Percentiles rank a stretch among this genome's conserved stretches.
Conservation (phyloP, 208 protist genomes). For the Leishmania turanica region DNA sequence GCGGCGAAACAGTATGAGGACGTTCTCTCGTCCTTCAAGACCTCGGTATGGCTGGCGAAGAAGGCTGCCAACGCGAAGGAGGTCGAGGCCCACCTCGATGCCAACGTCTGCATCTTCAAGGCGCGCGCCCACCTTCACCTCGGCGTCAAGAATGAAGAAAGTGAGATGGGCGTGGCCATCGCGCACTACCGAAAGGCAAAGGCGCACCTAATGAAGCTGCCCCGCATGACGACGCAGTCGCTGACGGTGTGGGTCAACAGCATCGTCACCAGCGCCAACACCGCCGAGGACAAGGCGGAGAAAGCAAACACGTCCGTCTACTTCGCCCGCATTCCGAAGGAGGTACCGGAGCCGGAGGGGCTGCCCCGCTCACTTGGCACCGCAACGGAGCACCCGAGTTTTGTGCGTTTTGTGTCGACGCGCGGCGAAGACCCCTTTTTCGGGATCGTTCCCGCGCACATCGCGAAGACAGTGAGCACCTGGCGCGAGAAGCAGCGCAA, state of each 20-base stretch:
- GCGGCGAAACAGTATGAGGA: conserved; percentile 78
- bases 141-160: conserved; percentile 40
- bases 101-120: conserved; percentile 53
- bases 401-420: conserved; percentile 61
- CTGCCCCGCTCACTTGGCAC: conserved; percentile 69
- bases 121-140: conserved; percentile 77
- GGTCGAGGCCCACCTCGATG: conserved; percentile 47
- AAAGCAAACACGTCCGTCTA: conserved; percentile 83
- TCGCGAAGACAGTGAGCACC: conserved; percentile 42
- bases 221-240: conserved; percentile 51
- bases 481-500: conserved; percentile 75
- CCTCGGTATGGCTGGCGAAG: conserved; percentile 49
- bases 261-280: conserved; percentile 67
- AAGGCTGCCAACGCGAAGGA: conserved; percentile 44
- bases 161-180: conserved; percentile 66
- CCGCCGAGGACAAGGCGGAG: conserved; percentile 57
- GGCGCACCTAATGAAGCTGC: conserved; percentile 48
- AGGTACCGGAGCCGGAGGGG: conserved; percentile 53
- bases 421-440: conserved; percentile 85
- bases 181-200: conserved; percentile 74
- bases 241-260: conserved; percentile 64
- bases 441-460: conserved; percentile 82
- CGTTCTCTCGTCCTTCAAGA: conserved; percentile 44
- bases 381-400: conserved; percentile 49
- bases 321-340: conserved; percentile 72